phyloP scores from a whole-genome alignment of 345 rosid species.

The Gossypium rotundifolium region DNA sequence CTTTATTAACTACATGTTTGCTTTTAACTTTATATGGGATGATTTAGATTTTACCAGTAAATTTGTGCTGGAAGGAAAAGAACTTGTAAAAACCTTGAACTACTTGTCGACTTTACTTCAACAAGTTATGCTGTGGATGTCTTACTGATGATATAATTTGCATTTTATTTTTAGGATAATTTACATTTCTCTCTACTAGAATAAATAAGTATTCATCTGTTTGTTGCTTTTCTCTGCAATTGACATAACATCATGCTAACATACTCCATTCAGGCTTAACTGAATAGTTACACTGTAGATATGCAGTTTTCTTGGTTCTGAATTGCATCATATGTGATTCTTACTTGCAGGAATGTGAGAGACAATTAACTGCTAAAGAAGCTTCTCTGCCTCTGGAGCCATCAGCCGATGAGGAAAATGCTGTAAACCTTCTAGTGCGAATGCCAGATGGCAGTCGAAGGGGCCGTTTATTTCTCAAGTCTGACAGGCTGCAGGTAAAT shows the following conservation, averaged over 20 bases:
- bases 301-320: background rate
- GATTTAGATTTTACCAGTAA: background rate
- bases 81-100: background rate
- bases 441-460: slow-evolving; percentile 94
- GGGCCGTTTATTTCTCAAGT: slow-evolving; percentile 86
- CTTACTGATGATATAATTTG: background rate
- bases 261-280: background rate
- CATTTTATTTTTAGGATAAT: background rate
- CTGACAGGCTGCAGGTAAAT: slow-evolving; percentile 70
- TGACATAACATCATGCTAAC: background rate
- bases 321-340: slow-evolving; percentile 7
- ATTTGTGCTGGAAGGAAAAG: background rate
- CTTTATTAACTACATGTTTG: background rate
- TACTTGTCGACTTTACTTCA: background rate
- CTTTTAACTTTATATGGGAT: background rate
- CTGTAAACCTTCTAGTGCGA: slow-evolving; percentile 74
- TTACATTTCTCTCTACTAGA: background rate
- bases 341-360: slow-evolving; percentile 67
- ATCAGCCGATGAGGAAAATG: slow-evolving; percentile 72
- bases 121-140: background rate
- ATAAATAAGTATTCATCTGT: background rate
- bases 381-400: slow-evolving; percentile 94
- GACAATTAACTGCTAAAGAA: slow-evolving; percentile 80
- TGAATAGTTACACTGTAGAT: background rate
- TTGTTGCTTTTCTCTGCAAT: background rate